phyloP scores from a whole-genome alignment of 306 rosid species.

The Gleditsia sinensis region DNA sequence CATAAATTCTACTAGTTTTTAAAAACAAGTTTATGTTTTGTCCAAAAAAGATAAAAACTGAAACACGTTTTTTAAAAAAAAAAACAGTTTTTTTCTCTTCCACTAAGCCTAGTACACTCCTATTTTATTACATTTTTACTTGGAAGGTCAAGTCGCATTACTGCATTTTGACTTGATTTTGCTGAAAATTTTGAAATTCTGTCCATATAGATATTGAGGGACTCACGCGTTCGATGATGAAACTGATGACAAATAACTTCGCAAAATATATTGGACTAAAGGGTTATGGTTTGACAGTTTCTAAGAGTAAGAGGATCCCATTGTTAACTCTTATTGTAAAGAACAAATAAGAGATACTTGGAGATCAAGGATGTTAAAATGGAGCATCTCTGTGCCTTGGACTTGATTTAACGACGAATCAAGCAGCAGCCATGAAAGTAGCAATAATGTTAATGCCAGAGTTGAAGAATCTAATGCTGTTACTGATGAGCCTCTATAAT shows the following conservation, averaged over 20 bases:
- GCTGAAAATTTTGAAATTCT: constrained; percentile 25
- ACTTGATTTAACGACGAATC: constrained; percentile 39
- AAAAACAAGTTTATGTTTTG: too few species aligned
- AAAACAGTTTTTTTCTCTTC: too few species aligned
- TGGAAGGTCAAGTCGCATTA: too few species aligned
- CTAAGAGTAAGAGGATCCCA: constrained; percentile 86
- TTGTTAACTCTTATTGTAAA: constrained; percentile 64
- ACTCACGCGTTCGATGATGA: constrained; percentile 82
- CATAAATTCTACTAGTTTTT: too few species aligned
- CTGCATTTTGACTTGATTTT: too few species aligned
- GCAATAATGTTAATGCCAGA: constrained; percentile 37
- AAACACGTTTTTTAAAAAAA: too few species aligned
- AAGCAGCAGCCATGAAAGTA: constrained; percentile 36
- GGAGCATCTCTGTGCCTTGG: constrained; percentile 68
- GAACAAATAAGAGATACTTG: constrained; percentile 69
- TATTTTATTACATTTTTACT: too few species aligned
- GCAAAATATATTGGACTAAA: constrained; percentile 78
- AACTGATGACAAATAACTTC: constrained; percentile 89
- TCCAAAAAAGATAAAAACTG: too few species aligned
- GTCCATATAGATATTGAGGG: constrained; percentile 70
- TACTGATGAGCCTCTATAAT: constrained; percentile 35
- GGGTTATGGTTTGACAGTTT: constrained; percentile 79
- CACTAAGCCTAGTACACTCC: too few species aligned
- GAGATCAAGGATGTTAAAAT: constrained; percentile 77
- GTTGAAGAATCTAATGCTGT: constrained; percentile 43